Conservation (phyloP, 2,329 filamentous ascomycete species). For the Pseudogymnoascus sp. region DNA sequence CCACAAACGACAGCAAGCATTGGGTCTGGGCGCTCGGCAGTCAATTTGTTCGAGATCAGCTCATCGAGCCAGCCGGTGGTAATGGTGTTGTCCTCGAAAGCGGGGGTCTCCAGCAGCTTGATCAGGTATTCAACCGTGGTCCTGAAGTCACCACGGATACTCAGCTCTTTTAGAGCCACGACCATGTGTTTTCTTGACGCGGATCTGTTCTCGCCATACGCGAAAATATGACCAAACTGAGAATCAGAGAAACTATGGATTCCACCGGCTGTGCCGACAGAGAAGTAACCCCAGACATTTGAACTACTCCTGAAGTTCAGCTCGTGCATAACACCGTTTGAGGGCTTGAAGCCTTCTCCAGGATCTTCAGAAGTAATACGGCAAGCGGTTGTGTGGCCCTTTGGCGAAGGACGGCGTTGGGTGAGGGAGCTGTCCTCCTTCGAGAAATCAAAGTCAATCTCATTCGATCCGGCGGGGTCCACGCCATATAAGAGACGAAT, state of each 20-base stretch:
- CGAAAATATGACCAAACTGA: conserved; percentile 98
- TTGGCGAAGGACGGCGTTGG: conserved; percentile 83
- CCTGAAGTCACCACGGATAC: conserved; percentile 97
- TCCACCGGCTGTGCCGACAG: conserved; percentile 87
- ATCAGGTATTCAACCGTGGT: conserved; percentile 98
- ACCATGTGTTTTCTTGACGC: conserved; percentile 99
- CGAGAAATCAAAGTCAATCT: conserved; percentile 96
- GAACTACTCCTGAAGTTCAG: conserved; percentile 98
- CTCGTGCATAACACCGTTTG: conserved; percentile 97
- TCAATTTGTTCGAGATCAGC: conserved; percentile 95
- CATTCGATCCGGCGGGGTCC: conserved; percentile 74
- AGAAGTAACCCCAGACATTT: conserved; percentile 99
- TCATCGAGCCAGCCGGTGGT: conserved; percentile 98
- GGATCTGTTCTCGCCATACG: conserved; percentile 93
- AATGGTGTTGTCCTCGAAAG: conserved; percentile 98
- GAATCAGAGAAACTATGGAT: conserved; percentile 99
- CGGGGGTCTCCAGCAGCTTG: conserved; percentile 95
- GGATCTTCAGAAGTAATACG: conserved; percentile 99
- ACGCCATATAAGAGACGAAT: conserved; percentile 94
- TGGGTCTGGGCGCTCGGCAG: conserved; percentile 86
- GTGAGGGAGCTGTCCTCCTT: conserved; percentile 72
- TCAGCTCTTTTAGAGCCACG: conserved; percentile 93
- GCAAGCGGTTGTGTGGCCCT: conserved; percentile 95
- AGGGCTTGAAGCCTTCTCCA: conserved; percentile 98
- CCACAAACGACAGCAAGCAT: conserved; percentile 93